These are phyloP conservation scores for Vicia villosa DNA, from an alignment of 306 rosid genomes.

Conservation along the genomic window DNA sequence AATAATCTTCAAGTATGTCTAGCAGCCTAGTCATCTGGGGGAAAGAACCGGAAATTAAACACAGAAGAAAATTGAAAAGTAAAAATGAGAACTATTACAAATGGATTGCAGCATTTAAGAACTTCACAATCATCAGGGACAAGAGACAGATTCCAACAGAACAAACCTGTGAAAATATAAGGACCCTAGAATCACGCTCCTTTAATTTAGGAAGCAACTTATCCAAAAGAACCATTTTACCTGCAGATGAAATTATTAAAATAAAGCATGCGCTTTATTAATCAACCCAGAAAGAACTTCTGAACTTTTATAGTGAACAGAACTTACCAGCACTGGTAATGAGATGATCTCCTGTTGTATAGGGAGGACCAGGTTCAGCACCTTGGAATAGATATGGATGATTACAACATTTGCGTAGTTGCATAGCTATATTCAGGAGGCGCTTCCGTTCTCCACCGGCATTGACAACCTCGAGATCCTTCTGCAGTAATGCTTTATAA, in stretches of 20 bases:
- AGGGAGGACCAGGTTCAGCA: slow-evolving; percentile 99
- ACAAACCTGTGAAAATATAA: slow-evolving; percentile 79
- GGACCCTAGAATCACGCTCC: slow-evolving; percentile 98
- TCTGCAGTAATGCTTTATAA: slow-evolving; percentile 89
- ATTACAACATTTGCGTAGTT: slow-evolving; percentile 96
- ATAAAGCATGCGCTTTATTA: not conserved
- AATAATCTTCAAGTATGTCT: slow-evolving; percentile 96
- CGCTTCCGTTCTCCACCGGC: slow-evolving; percentile 99
- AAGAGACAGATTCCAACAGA: slow-evolving; percentile 26
- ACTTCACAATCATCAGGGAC: slow-evolving; percentile 18
- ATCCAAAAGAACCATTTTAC: slow-evolving; percentile 99
- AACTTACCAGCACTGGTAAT: slow-evolving; percentile 84
- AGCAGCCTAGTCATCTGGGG: slow-evolving; percentile 94
- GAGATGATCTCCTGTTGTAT: slow-evolving; percentile 96
- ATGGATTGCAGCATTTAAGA: slow-evolving; percentile 17
- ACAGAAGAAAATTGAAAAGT: not conserved
- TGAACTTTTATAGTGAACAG: slow-evolving; percentile 9
- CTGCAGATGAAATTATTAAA: slow-evolving; percentile 41
- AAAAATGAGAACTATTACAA: slow-evolving; percentile 16
- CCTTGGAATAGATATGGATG: slow-evolving; percentile 99
- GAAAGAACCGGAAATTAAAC: slow-evolving; percentile 11
- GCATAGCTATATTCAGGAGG: slow-evolving; percentile 97
- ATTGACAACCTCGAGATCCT: slow-evolving; percentile 98
- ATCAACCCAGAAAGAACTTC: slow-evolving; percentile 27
- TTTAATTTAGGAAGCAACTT: slow-evolving; percentile 96